Conservation (phyloP, 1,139 yeast species). For the Casaregolazyma suthepensis region DNA sequence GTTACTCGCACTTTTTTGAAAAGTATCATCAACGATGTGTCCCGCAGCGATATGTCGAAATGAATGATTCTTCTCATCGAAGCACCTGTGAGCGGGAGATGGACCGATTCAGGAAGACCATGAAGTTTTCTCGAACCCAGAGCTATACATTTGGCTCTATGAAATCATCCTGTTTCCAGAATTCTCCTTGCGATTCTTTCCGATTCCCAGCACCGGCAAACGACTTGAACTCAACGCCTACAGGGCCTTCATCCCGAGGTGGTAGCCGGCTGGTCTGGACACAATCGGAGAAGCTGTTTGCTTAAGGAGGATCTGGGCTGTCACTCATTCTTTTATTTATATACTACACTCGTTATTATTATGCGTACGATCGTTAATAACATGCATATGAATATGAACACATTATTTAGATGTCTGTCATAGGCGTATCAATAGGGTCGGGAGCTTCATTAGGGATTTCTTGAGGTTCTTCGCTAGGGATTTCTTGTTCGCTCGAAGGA, state of each 20-base stretch:
- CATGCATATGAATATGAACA: not conserved
- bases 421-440: conserved; percentile 1
- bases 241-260: conserved; percentile 8
- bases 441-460: conserved; percentile 3
- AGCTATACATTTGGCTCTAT: conserved; percentile 16
- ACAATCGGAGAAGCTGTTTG: conserved; percentile 10
- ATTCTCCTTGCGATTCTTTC: conserved; percentile 10
- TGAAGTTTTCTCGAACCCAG: conserved; percentile 26
- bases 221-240: conserved; percentile 16
- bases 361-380: not conserved
- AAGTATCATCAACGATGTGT: conserved; percentile 48
- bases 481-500: not conserved
- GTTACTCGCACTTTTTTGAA: conserved; percentile 73
- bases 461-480: conserved; percentile 10
- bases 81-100: conserved; percentile 66
- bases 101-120: conserved; percentile 49
- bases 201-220: conserved; percentile 16
- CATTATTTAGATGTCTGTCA: not conserved
- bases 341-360: not conserved
- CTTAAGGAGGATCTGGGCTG: not conserved
- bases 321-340: not conserved
- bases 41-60: conserved; percentile 78
- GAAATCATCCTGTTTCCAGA: not conserved
- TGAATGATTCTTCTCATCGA: conserved; percentile 71
- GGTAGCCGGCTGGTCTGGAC: conserved; percentile 11